A percentile compares a stretch with the other conserved stretches of the same genome.
These are phyloP conservation scores for Macrocystidia cucumis DNA, from an alignment of 1,284 basidiomycete genomes.

Conservation along the genomic window DNA sequence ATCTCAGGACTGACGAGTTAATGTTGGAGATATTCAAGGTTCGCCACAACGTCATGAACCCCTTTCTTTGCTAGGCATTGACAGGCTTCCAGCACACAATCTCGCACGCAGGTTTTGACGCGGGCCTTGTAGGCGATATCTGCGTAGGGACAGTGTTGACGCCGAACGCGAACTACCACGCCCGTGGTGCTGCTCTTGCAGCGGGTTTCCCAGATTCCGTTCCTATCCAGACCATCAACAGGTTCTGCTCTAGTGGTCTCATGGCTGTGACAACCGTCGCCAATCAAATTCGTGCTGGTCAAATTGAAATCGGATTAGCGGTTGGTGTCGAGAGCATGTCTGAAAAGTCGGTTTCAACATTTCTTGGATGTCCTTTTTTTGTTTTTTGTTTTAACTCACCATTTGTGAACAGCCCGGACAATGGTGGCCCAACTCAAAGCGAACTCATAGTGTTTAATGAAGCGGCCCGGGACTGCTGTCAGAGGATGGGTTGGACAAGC, in stretches of 20 bases:
- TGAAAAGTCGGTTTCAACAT: slow-evolving; percentile 59
- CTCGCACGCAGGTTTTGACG: slow-evolving; percentile 55
- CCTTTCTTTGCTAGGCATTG: no score
- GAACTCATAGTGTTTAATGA: slow-evolving; percentile 45
- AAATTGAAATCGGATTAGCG: slow-evolving; percentile 83
- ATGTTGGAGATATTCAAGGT: slow-evolving; percentile 75
- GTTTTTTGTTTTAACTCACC: not conserved
- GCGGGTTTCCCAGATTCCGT: slow-evolving; percentile 77
- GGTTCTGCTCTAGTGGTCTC: slow-evolving; percentile 75
- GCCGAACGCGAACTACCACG: slow-evolving; percentile 55
- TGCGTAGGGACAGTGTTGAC: slow-evolving; percentile 69
- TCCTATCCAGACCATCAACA: slow-evolving; percentile 70
- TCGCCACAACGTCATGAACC: slow-evolving; percentile 6
- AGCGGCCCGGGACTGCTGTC: slow-evolving; percentile 48
- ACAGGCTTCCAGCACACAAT: slow-evolving; percentile 44
- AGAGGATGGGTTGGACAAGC: slow-evolving; percentile 86
- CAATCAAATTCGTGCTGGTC: slow-evolving; percentile 75
- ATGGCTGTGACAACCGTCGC: slow-evolving; percentile 71
- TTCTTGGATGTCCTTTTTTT: not conserved
- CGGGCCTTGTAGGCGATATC: slow-evolving; percentile 68
- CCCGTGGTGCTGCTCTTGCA: slow-evolving; percentile 68
- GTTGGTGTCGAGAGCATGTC: slow-evolving; percentile 85
- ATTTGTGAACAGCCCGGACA: slow-evolving; percentile 45
- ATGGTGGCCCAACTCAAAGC: slow-evolving; percentile 52
- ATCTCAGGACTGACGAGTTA: slow-evolving; percentile 61